Base-by-base conservation (phyloP, 139 green algal genomes). In the Ettlia oleoabundans region DNA sequence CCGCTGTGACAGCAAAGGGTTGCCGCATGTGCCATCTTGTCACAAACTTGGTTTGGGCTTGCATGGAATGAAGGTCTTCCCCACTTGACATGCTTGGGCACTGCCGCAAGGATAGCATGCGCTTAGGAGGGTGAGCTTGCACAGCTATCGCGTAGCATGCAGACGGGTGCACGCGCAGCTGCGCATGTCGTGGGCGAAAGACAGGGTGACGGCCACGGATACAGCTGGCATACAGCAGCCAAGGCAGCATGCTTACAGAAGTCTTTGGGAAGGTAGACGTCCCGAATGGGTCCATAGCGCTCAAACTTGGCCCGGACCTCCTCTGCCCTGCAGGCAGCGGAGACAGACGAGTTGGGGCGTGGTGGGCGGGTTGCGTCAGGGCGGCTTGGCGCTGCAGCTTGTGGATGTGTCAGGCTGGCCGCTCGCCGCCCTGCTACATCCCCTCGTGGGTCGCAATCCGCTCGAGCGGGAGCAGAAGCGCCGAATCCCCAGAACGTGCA, bases 191-290 rank as follows among this genome's bases (percentile, higher is more conserved):
- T n/a, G n/a, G n/a, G n/a, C n/a, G n/a, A n/a, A n/a, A n/a, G n/a
- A n/a, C n/a, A n/a, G n/a, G n/a, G n/a, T n/a, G n/a, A n/a, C n/a
- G n/a, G n/a, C n/a, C n/a, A n/a, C n/a, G n/a, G n/a, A n/a, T n/a
- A 58, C 47, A 58, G 47, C 10, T 10, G 15, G 47, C 13, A 15
- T 58, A 53, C 33, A 94, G 64, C 33, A 32, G 35, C 8, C 66
- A 35, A 9, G 19, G 65, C 40, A 51, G 22, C 78, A 95, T 91
- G 19, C 88, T 78, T 4, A 79, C 72, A 79, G 52, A 38, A 79
- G 52, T 79, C 72, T 52, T 79, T 70, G 53, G 94, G 94, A 30
- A 97, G 80, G 82, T 97, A 97, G 68, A 95, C 84, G 63, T 97
- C 93, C 8, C 89, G 74, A n/a, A 96, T 77, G 42, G 86, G 71